phyloP scores from a whole-genome alignment of 1,139 yeast genomes.

The Yamadazyma siamensis region DNA sequence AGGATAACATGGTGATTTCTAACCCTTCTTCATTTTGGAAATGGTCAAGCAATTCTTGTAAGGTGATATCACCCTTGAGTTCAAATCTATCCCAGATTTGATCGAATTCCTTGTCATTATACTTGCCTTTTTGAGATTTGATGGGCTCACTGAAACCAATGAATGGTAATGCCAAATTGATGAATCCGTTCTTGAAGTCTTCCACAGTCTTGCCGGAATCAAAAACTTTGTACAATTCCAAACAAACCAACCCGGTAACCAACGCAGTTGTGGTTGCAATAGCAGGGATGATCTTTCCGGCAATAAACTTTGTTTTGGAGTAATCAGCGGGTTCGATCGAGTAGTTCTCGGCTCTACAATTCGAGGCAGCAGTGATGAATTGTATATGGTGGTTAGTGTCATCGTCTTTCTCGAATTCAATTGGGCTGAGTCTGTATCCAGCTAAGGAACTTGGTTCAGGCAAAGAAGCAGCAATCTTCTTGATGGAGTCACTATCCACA shows the following conservation, averaged over 20 bases:
- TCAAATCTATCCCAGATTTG: constrained; percentile 95
- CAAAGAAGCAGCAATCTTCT: constrained; percentile 65
- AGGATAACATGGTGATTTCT: constrained; percentile 85
- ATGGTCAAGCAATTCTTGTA: constrained; percentile 69
- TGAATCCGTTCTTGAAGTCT: constrained; percentile 89
- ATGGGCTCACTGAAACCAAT: constrained; percentile 97
- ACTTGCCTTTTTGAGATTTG: constrained; percentile 75
- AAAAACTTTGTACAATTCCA: constrained; percentile 88
- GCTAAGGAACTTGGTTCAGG: constrained; percentile 90
- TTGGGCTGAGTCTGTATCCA: constrained; percentile 81
- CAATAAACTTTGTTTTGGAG: constrained; percentile 75
- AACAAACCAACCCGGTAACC: constrained; percentile 90
- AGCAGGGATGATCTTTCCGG: constrained; percentile 96
- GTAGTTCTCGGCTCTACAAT: constrained; percentile 91
- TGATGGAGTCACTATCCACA: constrained; percentile 56
- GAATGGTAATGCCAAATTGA: constrained; percentile 92
- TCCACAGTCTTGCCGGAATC: constrained; percentile 73
- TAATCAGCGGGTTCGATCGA: constrained; percentile 77
- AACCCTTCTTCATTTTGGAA: constrained; percentile 81
- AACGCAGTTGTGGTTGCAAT: constrained; percentile 97
- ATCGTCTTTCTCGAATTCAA: constrained; percentile 96
- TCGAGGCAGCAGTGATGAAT: constrained; percentile 95
- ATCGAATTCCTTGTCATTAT: constrained; percentile 78
- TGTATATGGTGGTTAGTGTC: constrained; percentile 95
- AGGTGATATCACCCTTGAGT: constrained; percentile 71